Evolutionary conservation across 2,329 filamentous ascomycete species (phyloP).

Genomic region (Xylaria sp.): DNA sequence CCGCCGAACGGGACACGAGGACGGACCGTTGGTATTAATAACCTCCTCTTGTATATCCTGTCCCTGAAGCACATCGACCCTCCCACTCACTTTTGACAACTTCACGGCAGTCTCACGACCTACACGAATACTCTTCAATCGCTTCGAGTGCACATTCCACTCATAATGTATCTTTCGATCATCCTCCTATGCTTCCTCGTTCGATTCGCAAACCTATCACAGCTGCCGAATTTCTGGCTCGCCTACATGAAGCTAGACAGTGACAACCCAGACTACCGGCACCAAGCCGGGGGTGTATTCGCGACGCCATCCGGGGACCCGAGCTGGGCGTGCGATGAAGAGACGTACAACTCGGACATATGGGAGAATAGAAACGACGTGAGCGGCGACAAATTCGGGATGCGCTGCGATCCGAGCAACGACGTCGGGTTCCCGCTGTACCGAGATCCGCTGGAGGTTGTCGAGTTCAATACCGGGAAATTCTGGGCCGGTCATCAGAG

Average conservation of each 20-base stretch:
- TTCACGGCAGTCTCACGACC: not conserved
- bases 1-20: not conserved
- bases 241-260: conserved; percentile 24
- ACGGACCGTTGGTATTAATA: not conserved
- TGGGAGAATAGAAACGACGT: conserved; percentile 31
- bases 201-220: not conserved
- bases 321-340: conserved; percentile 16
- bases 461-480: conserved; percentile 37
- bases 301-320: not conserved
- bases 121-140: not conserved
- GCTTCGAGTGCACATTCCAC: not conserved
- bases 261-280: conserved; percentile 9
- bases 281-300: conserved; percentile 20
- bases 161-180: not conserved
- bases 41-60: not conserved
- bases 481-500: conserved; percentile 34
- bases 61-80: not conserved
- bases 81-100: not conserved
- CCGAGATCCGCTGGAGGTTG: conserved; percentile 30
- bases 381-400: conserved; percentile 25
- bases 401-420: conserved; percentile 34
- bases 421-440: conserved; percentile 30
- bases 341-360: conserved; percentile 20
- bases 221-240: not conserved
- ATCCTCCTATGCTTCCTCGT: conserved; percentile 1